Base-by-base conservation (phyloP, 1,284 basidiomycete genomes). In the Cerioporus squamosus region DNA sequence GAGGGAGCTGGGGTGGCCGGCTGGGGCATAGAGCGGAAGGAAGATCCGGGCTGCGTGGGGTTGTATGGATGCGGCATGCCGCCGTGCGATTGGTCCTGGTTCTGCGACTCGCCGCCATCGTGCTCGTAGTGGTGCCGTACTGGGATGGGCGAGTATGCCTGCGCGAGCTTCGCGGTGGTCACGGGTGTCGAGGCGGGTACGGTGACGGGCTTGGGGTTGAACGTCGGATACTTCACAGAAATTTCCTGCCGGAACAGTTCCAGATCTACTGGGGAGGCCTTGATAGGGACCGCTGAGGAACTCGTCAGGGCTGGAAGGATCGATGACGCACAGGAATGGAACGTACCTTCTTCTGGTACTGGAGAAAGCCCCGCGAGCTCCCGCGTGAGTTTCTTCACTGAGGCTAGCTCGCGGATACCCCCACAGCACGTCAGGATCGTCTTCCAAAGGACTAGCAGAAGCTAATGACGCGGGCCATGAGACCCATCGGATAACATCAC, bases 391-490 rank as follows among this genome's bases (percentile, higher is more conserved):
- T 83, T 87, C 77, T 97, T 97, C 52, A 92, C 94, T 48, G 94
- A 85, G 8, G 80, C 80, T 26, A 95, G 83, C 66, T 99, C 97
- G 59, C 90, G 85, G 64, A 96, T 84, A 3, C 97, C 97, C 31
- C 97, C 97, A 66, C 96, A 90, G 72, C 94, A 97, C 31, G 93
- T 90, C 36, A 99, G 80, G 29, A 99, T 77, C 0, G 93, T 90
- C 75, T 99, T 99, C 97, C 97, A 99, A 1, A 98, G 79, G 1
- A 99, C 85, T n/a, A 99, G 84, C 17, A 99, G 83, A 3, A 99
- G 83, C 93, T 95, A 70, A 42, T 48, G 36, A 57, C 40, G 48
- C 57, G 55, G 59, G 42, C 20, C 44, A 55, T 50, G 38, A 53
- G 45, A 53, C 71, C 63, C 38, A 56, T 64, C 57, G 48, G 62